These are phyloP conservation scores for Fraxinus pennsylvanica DNA, from an alignment of 257 asterid species.

Conservation along the genomic window DNA sequence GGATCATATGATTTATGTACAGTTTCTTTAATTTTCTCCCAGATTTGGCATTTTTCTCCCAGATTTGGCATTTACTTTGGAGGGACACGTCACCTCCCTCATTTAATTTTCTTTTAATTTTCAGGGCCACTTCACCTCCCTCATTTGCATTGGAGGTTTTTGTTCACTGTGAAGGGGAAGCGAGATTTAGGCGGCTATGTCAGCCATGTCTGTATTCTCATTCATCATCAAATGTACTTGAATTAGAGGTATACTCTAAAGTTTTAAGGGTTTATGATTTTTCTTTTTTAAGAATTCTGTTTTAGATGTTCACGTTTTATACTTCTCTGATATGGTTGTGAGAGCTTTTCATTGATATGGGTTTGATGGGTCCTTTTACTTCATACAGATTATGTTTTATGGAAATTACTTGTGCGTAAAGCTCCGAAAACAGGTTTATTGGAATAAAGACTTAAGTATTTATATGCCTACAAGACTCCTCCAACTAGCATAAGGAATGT, in stretches of 20 bases:
- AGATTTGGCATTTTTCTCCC: not conserved
- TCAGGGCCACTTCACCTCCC: conserved; percentile 94
- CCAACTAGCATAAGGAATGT: not conserved
- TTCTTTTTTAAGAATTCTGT: not conserved
- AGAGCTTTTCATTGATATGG: not conserved
- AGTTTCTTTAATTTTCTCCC: not conserved
- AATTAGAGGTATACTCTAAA: conserved; percentile 71
- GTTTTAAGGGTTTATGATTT: not conserved
- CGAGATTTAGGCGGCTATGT: conserved; percentile 91
- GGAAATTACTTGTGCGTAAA: not conserved
- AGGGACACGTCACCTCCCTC: conserved; percentile 96
- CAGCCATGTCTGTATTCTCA: conserved; percentile 89
- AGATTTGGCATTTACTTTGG: conserved; percentile 4
- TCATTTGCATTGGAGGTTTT: conserved; percentile 88
- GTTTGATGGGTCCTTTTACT: conserved; percentile 20
- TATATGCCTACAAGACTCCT: not conserved
- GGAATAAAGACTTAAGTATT: not conserved
- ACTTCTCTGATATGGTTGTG: not conserved
- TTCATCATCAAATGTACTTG: conserved; percentile 93
- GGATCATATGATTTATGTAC: not conserved
- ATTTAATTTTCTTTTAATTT: conserved; percentile 24
- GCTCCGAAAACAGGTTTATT: not conserved
- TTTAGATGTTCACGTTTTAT: not conserved
- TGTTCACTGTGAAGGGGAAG: conserved; percentile 92
- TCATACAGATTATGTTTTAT: conserved; percentile 15